These are phyloP conservation scores for Noccaea bulbosa DNA, from an alignment of 345 rosid species.

Conservation along the genomic window DNA sequence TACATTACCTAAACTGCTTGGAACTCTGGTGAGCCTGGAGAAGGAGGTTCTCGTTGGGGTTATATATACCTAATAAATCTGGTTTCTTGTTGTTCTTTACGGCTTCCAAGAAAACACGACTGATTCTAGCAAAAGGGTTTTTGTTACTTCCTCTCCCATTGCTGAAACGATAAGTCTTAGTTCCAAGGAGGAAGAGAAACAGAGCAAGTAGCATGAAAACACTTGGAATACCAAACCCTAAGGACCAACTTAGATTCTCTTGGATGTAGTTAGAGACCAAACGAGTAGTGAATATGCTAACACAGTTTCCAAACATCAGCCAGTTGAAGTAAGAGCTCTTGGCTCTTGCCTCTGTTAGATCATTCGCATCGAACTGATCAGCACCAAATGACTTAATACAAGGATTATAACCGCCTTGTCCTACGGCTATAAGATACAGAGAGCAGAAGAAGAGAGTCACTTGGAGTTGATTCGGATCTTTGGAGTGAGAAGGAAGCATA, in stretches of 20 bases:
- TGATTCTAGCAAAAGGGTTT: constrained; percentile 41
- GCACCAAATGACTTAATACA: constrained; percentile 88
- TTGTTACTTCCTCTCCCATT: constrained; percentile 2
- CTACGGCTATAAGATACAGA: constrained; percentile 50
- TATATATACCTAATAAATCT: neutral
- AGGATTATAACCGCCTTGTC: constrained; percentile 64
- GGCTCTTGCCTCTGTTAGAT: constrained; percentile 50
- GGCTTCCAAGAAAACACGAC: constrained; percentile 42
- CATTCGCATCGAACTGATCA: constrained; percentile 66
- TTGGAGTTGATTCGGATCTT: constrained; percentile 36
- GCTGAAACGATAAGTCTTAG: constrained; percentile 35
- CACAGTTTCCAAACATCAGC: constrained; percentile 69
- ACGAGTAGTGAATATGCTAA: constrained; percentile 49
- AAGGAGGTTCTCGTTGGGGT: constrained; percentile 19
- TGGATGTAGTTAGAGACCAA: constrained; percentile 62
- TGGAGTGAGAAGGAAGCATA: constrained; percentile 24
- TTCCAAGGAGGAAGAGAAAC: constrained; percentile 45
- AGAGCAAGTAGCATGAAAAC: constrained; percentile 41
- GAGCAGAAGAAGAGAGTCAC: constrained; percentile 41
- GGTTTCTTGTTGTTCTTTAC: constrained; percentile 32
- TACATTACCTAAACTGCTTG: constrained; percentile 49
- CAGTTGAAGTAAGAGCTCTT: constrained; percentile 84
- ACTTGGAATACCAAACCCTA: constrained; percentile 60
- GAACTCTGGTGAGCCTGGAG: constrained; percentile 40
- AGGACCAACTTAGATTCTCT: constrained; percentile 75